Evolutionary conservation across 2,329 filamentous ascomycete species (phyloP).

Genomic region (Hymenoscyphus occultus): DNA sequence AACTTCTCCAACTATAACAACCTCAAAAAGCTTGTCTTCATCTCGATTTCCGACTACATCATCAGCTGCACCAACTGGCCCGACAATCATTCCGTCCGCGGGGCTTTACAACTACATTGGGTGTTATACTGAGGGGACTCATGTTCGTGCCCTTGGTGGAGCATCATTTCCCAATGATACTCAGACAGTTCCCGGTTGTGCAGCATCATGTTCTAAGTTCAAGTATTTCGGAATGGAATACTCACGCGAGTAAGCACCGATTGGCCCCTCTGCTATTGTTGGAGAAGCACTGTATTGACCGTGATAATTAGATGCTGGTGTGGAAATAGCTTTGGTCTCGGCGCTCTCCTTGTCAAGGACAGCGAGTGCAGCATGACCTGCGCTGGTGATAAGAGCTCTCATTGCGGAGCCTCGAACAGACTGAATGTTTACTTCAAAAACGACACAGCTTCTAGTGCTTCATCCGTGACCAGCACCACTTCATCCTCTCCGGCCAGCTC

Average conservation of each 20-base stretch:
- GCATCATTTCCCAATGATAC: conserved; percentile 24
- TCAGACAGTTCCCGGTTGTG: conserved; percentile 35
- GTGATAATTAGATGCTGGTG: conserved; percentile 25
- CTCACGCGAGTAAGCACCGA: conserved; percentile 17
- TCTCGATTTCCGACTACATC: conserved; percentile 8
- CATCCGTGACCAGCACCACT: conserved; percentile 14
- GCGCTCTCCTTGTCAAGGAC: conserved; percentile 16
- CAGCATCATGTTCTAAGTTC: conserved; percentile 19
- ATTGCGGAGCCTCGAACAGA: conserved; percentile 35
- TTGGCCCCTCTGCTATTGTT: background rate
- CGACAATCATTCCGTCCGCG: conserved; percentile 21
- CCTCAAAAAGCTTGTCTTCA: conserved; percentile 8
- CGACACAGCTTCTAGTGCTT: conserved; percentile 17
- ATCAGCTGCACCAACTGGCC: conserved; percentile 21
- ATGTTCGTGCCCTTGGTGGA: conserved; percentile 26
- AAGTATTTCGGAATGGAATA: conserved; percentile 26
- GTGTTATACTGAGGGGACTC: conserved; percentile 34
- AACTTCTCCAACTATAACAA: conserved; percentile 14
- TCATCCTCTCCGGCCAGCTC: background rate
- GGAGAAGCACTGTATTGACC: background rate
- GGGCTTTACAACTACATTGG: conserved; percentile 30
- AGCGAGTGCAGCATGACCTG: conserved; percentile 25
- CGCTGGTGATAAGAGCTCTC: conserved; percentile 30
- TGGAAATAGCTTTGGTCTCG: conserved; percentile 22
- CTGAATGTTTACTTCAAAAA: conserved; percentile 29